phyloP scores from a whole-genome alignment of 116 monocot species.

The Iris pallida region DNA sequence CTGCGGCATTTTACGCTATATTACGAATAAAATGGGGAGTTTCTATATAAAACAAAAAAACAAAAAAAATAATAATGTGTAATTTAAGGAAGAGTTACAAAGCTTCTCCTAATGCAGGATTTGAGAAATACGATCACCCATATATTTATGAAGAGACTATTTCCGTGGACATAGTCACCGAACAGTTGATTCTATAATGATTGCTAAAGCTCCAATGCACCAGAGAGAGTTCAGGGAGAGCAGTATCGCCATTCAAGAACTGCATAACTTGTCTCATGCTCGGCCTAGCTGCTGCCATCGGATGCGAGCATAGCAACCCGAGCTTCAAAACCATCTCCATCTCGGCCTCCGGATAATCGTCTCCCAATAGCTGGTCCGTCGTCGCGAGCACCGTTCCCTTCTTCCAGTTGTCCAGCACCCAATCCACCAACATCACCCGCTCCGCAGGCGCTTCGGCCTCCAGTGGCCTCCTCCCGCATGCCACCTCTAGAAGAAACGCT shows the following conservation, averaged over 20 bases:
- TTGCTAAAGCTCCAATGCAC: too few relatives aligned
- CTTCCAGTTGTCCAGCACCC: constrained; percentile 8
- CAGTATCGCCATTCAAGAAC: neutral
- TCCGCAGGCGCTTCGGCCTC: neutral
- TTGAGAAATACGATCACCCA: too few relatives aligned
- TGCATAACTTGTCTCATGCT: constrained; percentile 6
- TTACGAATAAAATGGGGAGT: too few relatives aligned
- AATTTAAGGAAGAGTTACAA: too few relatives aligned
- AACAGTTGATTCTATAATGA: too few relatives aligned
- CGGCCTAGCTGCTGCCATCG: constrained; percentile 6
- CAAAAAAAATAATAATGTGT: too few relatives aligned
- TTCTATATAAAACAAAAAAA: too few relatives aligned
- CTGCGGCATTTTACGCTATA: too few relatives aligned
- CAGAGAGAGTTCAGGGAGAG: neutral
- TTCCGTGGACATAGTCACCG: too few relatives aligned
- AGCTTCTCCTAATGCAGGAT: too few relatives aligned
- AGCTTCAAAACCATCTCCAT: constrained; percentile 10
- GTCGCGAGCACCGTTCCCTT: constrained; percentile 6
- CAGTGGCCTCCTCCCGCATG: constrained; percentile 21
- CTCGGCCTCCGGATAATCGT: neutral
- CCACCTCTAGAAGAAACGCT: constrained; percentile 22
- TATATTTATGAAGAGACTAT: too few relatives aligned
- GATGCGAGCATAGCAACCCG: constrained; percentile 11
- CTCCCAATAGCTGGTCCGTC: constrained; percentile 11
- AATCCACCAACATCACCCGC: constrained; percentile 9